Percentiles rank a stretch among this genome's conserved stretches.
These are phyloP conservation scores for Colletotrichum tabaci DNA, from an alignment of 2,329 filamentous ascomycete genomes.

Conservation along the genomic window DNA sequence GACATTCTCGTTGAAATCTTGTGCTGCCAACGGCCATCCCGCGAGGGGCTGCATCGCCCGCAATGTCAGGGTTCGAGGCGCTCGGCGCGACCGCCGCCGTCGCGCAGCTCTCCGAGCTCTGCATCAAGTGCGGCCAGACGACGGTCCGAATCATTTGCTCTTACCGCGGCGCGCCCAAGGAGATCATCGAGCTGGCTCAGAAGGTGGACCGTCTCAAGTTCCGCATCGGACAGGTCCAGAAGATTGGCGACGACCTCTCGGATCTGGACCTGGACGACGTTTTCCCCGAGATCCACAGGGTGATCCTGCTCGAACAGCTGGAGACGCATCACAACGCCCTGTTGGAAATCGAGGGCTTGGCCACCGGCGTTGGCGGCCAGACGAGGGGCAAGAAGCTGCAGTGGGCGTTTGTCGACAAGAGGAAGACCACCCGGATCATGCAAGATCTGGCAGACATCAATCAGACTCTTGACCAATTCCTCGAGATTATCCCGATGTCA, in stretches of 20 bases:
- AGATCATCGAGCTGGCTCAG: background rate
- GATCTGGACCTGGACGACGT: slow-evolving; percentile 13
- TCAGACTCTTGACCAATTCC: background rate
- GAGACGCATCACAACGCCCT: background rate
- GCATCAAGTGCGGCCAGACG: slow-evolving; percentile 1
- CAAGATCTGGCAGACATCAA: background rate
- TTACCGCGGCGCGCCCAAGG: slow-evolving; percentile 1
- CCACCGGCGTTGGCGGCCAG: background rate
- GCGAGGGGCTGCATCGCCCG: background rate
- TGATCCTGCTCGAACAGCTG: background rate
- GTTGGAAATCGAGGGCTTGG: background rate
- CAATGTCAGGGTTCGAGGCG: background rate
- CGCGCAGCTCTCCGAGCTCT: background rate
- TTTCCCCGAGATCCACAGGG: slow-evolving; percentile 3
- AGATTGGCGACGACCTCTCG: slow-evolving; percentile 1
- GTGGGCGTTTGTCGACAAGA: background rate
- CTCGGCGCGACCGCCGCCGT: slow-evolving; percentile 7
- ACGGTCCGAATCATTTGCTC: background rate
- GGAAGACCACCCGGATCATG: background rate
- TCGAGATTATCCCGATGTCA: background rate
- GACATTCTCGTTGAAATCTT: too few relatives aligned
- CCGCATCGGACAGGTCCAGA: slow-evolving; percentile 1
- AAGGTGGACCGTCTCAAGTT: background rate
- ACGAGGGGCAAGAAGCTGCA: background rate
- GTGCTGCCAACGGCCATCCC: too few relatives aligned